Percentiles rank a stretch among this genome's conserved stretches.
These are phyloP conservation scores for Polygonum aviculare DNA, from an alignment of 148 eudicot genomes.

Conservation along the genomic window DNA sequence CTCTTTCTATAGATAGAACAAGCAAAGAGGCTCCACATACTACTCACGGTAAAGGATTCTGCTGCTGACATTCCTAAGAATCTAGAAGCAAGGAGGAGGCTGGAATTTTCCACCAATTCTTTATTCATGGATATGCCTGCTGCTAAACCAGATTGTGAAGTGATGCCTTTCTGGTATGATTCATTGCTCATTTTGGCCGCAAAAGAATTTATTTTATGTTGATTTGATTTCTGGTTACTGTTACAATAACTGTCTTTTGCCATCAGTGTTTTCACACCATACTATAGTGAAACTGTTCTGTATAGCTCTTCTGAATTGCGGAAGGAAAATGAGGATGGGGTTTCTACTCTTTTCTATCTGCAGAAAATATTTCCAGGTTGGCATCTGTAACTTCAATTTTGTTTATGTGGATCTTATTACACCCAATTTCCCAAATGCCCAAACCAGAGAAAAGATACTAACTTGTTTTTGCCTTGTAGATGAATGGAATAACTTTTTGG, in stretches of 20 bases:
- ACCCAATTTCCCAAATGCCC: background rate
- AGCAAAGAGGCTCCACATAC: conserved; percentile 83
- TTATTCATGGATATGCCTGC: conserved; percentile 96
- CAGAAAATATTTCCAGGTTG: conserved; percentile 98
- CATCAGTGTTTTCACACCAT: conserved; percentile 95
- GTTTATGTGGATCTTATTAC: background rate
- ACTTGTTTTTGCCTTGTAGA: conserved; percentile 29
- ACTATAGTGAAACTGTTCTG: conserved; percentile 96
- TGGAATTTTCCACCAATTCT: conserved; percentile 89
- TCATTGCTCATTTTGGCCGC: background rate
- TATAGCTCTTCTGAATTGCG: conserved; percentile 86
- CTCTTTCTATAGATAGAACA: conserved; percentile 48
- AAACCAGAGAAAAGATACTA: background rate
- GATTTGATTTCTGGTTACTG: background rate
- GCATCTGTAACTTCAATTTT: conserved; percentile 9
- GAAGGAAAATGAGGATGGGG: conserved; percentile 92
- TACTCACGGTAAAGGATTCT: conserved; percentile 89
- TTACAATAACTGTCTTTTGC: conserved; percentile 8
- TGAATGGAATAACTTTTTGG: conserved; percentile 96
- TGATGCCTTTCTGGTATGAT: conserved; percentile 90
- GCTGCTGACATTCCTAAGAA: conserved; percentile 90
- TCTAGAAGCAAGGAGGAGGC: conserved; percentile 95
- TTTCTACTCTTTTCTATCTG: conserved; percentile 88
- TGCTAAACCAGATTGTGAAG: conserved; percentile 79
- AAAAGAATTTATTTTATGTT: background rate